Conservation (phyloP, 1,284 basidiomycete species). For the Marasmius fiardii region DNA sequence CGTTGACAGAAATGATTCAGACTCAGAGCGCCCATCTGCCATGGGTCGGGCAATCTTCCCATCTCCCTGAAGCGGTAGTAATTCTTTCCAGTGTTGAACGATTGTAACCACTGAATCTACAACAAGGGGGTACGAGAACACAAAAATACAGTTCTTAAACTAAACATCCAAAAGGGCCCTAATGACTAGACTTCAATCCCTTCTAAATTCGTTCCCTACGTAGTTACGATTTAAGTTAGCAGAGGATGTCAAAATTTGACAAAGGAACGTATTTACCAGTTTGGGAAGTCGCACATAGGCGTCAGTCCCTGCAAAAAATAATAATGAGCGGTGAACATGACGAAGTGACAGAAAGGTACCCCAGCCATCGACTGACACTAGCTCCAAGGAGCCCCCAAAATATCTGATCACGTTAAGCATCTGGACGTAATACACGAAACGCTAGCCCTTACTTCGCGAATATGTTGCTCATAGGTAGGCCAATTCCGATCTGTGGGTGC, state of each 20-base stretch:
- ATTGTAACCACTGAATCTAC: too few relatives aligned
- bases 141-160: too few relatives aligned
- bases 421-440: neutral
- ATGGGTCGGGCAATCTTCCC: too few relatives aligned
- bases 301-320: constrained; percentile 65
- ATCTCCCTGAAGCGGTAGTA: too few relatives aligned
- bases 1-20: neutral
- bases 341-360: constrained; percentile 40
- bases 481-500: constrained; percentile 71
- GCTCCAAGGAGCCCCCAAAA: constrained; percentile 77
- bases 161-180: too few relatives aligned
- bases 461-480: constrained; percentile 83
- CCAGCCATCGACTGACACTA: constrained; percentile 83
- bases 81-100: too few relatives aligned
- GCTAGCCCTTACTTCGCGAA: constrained; percentile 62
- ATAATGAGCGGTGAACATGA: neutral
- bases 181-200: constrained; percentile 64
- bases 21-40: too few relatives aligned
- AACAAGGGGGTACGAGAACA: too few relatives aligned
- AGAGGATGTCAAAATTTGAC: neutral
- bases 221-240: constrained; percentile 7
- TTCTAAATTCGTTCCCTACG: constrained; percentile 79
- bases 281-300: constrained; percentile 80
- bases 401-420: constrained; percentile 41
- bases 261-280: constrained; percentile 48